Evolutionary conservation across 2,329 filamentous ascomycete species (phyloP).

Genomic region (Aspergillus fumigatus): DNA sequence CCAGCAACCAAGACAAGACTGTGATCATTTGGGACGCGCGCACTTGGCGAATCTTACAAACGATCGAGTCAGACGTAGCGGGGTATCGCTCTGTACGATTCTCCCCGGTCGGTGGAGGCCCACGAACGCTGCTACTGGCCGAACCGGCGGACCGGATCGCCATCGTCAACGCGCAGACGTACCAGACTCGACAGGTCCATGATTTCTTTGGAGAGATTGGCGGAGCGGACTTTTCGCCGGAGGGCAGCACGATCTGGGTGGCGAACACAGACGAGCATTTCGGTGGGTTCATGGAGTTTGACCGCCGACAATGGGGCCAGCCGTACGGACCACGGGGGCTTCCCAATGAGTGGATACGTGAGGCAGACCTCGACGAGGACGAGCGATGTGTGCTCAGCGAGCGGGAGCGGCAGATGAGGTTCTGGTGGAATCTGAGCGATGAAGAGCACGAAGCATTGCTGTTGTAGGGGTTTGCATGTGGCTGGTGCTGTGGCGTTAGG

Average conservation of each 20-base stretch:
- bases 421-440: conserved; percentile 29
- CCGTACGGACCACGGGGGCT: conserved; percentile 29
- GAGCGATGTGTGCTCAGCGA: conserved; percentile 31
- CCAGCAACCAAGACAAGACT: conserved; percentile 44
- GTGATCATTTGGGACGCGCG: conserved; percentile 45
- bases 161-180: conserved; percentile 42
- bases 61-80: conserved; percentile 41
- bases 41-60: conserved; percentile 37
- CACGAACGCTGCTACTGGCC: conserved; percentile 39
- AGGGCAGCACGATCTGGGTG: conserved; percentile 40
- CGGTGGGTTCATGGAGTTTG: conserved; percentile 44
- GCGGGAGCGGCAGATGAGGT: conserved; percentile 31
- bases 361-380: conserved; percentile 32
- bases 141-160: conserved; percentile 44
- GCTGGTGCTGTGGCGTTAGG: background rate
- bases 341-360: conserved; percentile 36
- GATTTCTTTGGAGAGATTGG: conserved; percentile 46
- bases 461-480: conserved; percentile 11
- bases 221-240: conserved; percentile 40
- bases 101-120: conserved; percentile 42
- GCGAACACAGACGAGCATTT: conserved; percentile 41
- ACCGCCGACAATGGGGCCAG: conserved; percentile 36
- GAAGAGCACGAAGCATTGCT: conserved; percentile 33
- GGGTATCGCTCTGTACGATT: conserved; percentile 42
- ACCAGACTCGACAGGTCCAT: conserved; percentile 38